Percentiles rank a stretch among this genome's conserved stretches.
phyloP scores from a whole-genome alignment of 768 basidiomycete genomes.

The Aureoboletus auriporus region DNA sequence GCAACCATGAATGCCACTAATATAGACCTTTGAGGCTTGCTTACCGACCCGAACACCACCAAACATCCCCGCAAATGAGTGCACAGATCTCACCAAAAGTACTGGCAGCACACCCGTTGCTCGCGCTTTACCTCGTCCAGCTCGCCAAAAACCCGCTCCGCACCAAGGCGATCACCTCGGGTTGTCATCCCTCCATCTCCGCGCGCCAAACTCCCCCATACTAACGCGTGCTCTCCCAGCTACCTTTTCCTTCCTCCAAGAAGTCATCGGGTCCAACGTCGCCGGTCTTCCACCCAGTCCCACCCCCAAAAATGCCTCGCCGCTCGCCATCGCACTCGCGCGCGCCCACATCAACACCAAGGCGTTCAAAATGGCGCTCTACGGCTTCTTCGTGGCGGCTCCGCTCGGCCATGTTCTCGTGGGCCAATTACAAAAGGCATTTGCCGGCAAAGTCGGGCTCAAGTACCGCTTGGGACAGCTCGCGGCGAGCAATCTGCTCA shows the following conservation, averaged over 20 bases:
- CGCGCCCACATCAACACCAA: constrained; percentile 58
- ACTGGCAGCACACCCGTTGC: constrained; percentile 39
- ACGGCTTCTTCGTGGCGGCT: constrained; percentile 81
- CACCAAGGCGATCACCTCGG: constrained; percentile 77
- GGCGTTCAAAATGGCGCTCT: constrained; percentile 80
- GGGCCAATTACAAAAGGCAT: constrained; percentile 66
- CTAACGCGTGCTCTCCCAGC: constrained; percentile 26
- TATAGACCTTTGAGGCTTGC: background rate
- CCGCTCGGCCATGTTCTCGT: constrained; percentile 76
- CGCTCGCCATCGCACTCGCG: constrained; percentile 49
- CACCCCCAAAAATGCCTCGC: constrained; percentile 51
- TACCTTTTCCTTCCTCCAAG: constrained; percentile 66
- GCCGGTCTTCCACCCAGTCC: constrained; percentile 55
- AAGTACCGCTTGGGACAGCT: constrained; percentile 68
- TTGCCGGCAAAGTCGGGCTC: constrained; percentile 67
- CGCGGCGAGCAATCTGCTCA: constrained; percentile 68
- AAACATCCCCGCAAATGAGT: constrained; percentile 34
- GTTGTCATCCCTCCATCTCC: constrained; percentile 30
- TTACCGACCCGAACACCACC: background rate
- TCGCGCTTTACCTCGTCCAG: constrained; percentile 67
- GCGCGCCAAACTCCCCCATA: background rate
- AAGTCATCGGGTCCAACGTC: constrained; percentile 71
- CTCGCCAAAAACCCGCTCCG: constrained; percentile 67
- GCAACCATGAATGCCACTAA: background rate
- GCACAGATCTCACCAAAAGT: constrained; percentile 14